Conservation (phyloP, 768 basidiomycete genomes). For the Suillus subaureus region DNA sequence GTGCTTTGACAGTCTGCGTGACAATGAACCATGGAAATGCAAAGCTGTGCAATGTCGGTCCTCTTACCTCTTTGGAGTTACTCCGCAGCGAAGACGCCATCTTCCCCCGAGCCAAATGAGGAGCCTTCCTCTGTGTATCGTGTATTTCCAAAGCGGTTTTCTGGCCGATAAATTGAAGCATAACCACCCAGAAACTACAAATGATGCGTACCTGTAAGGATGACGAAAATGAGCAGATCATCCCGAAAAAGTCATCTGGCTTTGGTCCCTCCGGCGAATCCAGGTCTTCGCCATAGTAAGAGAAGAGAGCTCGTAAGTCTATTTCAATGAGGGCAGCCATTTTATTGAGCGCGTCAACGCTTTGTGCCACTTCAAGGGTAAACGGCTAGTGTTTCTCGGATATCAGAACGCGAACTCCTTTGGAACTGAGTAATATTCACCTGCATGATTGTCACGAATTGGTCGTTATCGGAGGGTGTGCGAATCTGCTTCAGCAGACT, state of each 20-base stretch:
- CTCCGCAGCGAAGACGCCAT: background rate
- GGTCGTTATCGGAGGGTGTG: constrained; percentile 47
- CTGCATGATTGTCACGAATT: constrained; percentile 71
- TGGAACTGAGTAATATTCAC: constrained; percentile 32
- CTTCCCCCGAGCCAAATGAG: background rate
- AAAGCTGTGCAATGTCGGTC: background rate
- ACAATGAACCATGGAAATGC: background rate
- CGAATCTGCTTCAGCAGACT: constrained; percentile 37
- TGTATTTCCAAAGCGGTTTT: constrained; percentile 74
- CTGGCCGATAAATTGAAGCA: constrained; percentile 35
- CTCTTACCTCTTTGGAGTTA: constrained; percentile 12
- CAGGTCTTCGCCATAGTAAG: constrained; percentile 79
- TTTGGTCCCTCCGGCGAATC: constrained; percentile 65
- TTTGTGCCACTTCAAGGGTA: constrained; percentile 46
- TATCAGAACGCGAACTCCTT: background rate
- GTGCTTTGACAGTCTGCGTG: constrained; percentile 47
- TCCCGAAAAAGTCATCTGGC: constrained; percentile 81
- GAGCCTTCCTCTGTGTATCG: constrained; percentile 31
- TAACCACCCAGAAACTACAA: background rate
- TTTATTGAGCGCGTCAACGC: constrained; percentile 65
- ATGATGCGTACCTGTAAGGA: constrained; percentile 58
- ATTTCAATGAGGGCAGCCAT: constrained; percentile 57
- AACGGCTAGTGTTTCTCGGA: constrained; percentile 44
- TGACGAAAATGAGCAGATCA: constrained; percentile 74
- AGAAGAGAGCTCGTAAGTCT: constrained; percentile 61